These are phyloP conservation scores for Crithidia expoeki DNA, from an alignment of 208 protist genomes.

Conservation along the genomic window DNA sequence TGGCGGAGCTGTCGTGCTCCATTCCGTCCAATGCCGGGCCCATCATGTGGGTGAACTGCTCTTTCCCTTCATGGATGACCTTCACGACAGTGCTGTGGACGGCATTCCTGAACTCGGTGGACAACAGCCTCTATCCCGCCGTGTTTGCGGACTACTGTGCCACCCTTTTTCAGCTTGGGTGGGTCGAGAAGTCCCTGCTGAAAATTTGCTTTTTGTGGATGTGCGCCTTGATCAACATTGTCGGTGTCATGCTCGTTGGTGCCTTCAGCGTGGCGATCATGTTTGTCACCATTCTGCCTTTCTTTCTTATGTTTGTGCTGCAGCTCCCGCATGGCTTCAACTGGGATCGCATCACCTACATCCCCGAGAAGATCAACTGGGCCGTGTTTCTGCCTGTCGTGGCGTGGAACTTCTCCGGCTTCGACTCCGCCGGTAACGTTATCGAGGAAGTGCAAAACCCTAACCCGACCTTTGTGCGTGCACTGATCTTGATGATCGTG, in stretches of 20 bases:
- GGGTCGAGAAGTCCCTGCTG: slow-evolving; percentile 50
- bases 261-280: slow-evolving; percentile 82
- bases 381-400: slow-evolving; percentile 85
- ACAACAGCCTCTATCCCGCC: slow-evolving; percentile 90
- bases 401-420: slow-evolving; percentile 92
- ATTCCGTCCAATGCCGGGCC: slow-evolving; percentile 90
- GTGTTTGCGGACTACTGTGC: slow-evolving; percentile 88
- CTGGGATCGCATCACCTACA: slow-evolving; percentile 71
- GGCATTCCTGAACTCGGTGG: slow-evolving; percentile 82
- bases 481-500: slow-evolving; percentile 83
- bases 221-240: slow-evolving; percentile 79
- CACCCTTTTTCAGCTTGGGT: slow-evolving; percentile 67
- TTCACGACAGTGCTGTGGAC: slow-evolving; percentile 88
- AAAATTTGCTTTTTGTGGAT: slow-evolving; percentile 73
- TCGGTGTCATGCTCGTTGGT: slow-evolving; percentile 78
- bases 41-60: slow-evolving; percentile 92
- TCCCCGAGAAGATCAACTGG: slow-evolving; percentile 83
- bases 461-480: slow-evolving; percentile 82
- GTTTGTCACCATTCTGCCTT: slow-evolving; percentile 86
- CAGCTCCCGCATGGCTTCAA: slow-evolving; percentile 83
- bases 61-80: slow-evolving; percentile 84
- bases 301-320: slow-evolving; percentile 86
- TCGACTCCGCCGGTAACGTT: slow-evolving; percentile 89
- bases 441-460: slow-evolving; percentile 90
- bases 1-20: slow-evolving; percentile 85